Base-by-base conservation (phyloP, 2,329 filamentous ascomycete species). In the Ceratocystis lukuohia region DNA sequence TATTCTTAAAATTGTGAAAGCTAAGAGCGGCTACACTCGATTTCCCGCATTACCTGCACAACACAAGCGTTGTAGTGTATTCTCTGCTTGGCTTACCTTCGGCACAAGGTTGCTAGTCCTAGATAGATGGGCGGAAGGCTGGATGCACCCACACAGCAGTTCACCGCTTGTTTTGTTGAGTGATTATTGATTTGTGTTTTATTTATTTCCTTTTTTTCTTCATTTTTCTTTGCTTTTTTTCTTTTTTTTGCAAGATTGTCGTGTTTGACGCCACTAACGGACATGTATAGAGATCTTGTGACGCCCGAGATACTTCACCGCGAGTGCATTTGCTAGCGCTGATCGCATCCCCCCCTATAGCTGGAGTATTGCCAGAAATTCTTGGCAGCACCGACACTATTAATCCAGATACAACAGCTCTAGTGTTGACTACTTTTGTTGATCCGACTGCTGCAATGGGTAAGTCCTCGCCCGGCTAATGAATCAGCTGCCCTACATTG, bases 231-330 rank as follows among this genome's bases (percentile, higher is more conserved):
- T 46, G 20, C 37, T 28, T 17, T n/a, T 25, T 61, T 33, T 3
- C 10, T n/a, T 25, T 61, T 33, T 30, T 64, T 45, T 7, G 28
- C 41, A 61, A 33, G 33, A 45, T 50, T 41, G 20, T 65, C 61
- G 25, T 46, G 33, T 22, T 61, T 66, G 44, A 41, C 61, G 56
- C 56, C 64, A 66, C 64, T 66, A 50, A 66, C 64, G 50, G 48
- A 17, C 20, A 37, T 50, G 46, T 66, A 48, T 46, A 66, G 64
- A 22, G 61, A 61, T 20, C 28, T n/a, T 61, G 44, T 50, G 2
- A 48, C 37, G 61, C 61, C 44, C 50, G 22, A 30, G 44, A 30
- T 63, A 62, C 22, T n/a, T 41, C 17, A 17, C 8, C 1, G 28
- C 33, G 20, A 20, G 17, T 28, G 37, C 41, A 45, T 22, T 45